Evolutionary conservation across 2,329 filamentous ascomycete genomes (phyloP), one percentile per base, ranked within the genome.

Genomic region (Xylaria sp.): DNA sequence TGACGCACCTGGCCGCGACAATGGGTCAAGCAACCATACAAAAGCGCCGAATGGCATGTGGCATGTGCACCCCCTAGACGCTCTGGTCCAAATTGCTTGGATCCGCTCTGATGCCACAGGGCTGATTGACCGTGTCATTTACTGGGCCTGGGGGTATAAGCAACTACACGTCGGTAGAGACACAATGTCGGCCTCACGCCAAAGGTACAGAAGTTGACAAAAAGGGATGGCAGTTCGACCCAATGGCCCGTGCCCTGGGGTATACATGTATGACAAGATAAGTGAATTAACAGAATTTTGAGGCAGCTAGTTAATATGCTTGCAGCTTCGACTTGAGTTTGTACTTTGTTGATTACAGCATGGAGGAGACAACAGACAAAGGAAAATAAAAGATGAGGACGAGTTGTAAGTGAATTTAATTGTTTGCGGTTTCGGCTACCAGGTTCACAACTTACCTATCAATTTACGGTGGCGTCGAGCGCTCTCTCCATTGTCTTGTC

Each of bases 1-100:
- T 71, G 69, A 71, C 66, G 66, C 69, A 71, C 55, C 57, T 65
- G 59, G 63, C 67, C 63, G 46, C 54, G 55, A 69, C 28, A 65
- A 63, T 57, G 60, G 59, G 55, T 52, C 63, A 37, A 65, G 50
- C 50, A 63, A 31, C 50, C 25, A 41, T 23, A 51, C 57, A 59
- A 54, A 41, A 13, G 28, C 44, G 34, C 20, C 10, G 20, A n/a
- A 56, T 60, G 63, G 67, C 55, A 60, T 63, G 31, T 66, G 37
- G 58, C 39, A 55, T 55, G 51, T n/a, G 28, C 51, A 34, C 31
- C 6, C 51, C 51, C 51, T 12, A n/a, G 28, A 34, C 18, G 31
- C 51, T 28, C 34, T 23, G 34, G 28, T 34, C n/a, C 31, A 13
- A n/a, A 55, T 55, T 56, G 23, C 31, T 44, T 23, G 34, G 52